A percentile compares a stretch with the other conserved stretches of the same genome.
These are phyloP conservation scores for Cryptosporidium viatorum DNA, from an alignment of 169 alveolate species.

Conservation along the genomic window DNA sequence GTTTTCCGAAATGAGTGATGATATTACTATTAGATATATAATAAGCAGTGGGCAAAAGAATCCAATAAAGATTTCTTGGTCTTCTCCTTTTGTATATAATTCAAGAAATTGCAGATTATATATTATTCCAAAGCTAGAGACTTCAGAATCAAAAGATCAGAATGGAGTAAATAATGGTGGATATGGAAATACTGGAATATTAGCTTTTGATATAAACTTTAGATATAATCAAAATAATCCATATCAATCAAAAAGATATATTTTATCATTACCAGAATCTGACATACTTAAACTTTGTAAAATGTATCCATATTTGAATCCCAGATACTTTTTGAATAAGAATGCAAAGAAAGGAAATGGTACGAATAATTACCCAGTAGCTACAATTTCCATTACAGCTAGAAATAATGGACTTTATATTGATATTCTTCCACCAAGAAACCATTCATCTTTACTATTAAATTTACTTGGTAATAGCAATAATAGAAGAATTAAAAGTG, in stretches of 20 bases:
- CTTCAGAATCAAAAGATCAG: neutral
- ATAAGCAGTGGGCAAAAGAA: neutral
- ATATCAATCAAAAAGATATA: conserved; percentile 60
- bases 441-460: conserved; percentile 41
- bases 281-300: conserved; percentile 51
- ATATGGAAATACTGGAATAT: neutral
- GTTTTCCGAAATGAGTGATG: neutral
- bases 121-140: conserved; percentile 44
- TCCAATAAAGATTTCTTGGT: conserved; percentile 46
- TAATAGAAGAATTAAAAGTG: neutral
- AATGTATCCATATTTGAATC: conserved; percentile 66
- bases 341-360: conserved; percentile 8
- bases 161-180: neutral
- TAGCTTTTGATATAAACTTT: conserved; percentile 65
- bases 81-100: conserved; percentile 55
- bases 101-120: conserved; percentile 66
- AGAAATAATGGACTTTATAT: conserved; percentile 63
- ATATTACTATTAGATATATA: conserved; percentile 14
- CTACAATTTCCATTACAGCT: conserved; percentile 45
- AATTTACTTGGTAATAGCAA: conserved; percentile 2
- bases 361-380: conserved; percentile 54
- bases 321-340: conserved; percentile 63
- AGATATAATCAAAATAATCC: conserved; percentile 48
- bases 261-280: conserved; percentile 62
- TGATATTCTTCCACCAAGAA: conserved; percentile 72